Base-by-base conservation (phyloP, 768 basidiomycete genomes). In the Russula olivacea region DNA sequence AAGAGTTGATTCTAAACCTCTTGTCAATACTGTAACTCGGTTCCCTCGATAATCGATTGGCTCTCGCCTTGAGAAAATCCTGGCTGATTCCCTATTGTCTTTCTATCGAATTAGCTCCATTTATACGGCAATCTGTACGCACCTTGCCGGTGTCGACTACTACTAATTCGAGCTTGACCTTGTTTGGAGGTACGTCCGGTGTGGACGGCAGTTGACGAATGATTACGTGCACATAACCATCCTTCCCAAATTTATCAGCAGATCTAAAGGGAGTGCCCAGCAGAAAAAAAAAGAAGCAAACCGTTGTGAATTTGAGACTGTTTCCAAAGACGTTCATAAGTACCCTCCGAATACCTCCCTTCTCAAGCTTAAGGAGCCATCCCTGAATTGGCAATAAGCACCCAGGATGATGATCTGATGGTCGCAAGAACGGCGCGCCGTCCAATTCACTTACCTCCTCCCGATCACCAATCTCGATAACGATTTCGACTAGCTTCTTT, bases 281-380 rank as follows among this genome's bases (percentile, higher is more conserved):
- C 15, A 25, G 48, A 7, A 2, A 28, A 36, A 0, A 15, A 14
- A 38, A 4, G 43, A 47, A 59, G 73, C 84, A 34, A 69, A 91
- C 91, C 49, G 82, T 79, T 34, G 93, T 96, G 73, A 97, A 97
- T 73, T 98, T 96, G 58, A 95, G 76, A 69, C 91, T 92, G 73
- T 96, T 97, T 17, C 93, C 92, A 68, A 97, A 92, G 41, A 98
- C 74, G 71, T 98, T 98, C 92, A 97, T 96, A 64, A 97, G 73
- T 14, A 97, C 86, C 30, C 95, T 83, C 34, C 95, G 84, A 65
- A 97, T 87, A 15, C 95, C 95, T 34, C 92, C 94, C 72, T 89
- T 93, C 74, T 98, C 95, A 72, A 90, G 93, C 69, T 85, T 87
- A 32, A 96, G 76, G 9, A 77, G 76, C 94, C 94, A 98, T 1